Percentiles rank a stretch among this genome's conserved stretches.
Conservation (phyloP, 805 yeast genomes). For the Yarrowia porcina region DNA sequence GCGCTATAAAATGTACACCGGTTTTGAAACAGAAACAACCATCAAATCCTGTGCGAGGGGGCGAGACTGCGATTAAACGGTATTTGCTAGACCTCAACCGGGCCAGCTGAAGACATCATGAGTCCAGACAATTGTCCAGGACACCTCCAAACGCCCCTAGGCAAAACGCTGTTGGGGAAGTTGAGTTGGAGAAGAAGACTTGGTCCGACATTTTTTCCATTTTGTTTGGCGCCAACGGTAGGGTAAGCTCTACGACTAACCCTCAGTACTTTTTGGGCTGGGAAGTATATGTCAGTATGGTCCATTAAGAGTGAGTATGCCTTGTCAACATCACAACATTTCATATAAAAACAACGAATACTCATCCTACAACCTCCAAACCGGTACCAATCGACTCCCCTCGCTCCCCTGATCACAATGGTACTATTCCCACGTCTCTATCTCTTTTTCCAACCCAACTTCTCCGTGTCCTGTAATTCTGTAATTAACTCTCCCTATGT, state of each 20-base stretch:
- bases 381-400: no score
- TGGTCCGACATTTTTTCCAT: background rate
- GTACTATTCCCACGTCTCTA: no score
- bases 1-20: slow-evolving; percentile 18
- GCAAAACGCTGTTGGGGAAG: slow-evolving; percentile 25
- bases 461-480: no score
- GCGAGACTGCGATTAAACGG: slow-evolving; percentile 26
- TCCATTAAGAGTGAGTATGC: no score
- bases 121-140: background rate
- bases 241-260: background rate
- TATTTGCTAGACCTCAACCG: slow-evolving; percentile 25
- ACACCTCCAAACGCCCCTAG: slow-evolving; percentile 25
- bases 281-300: background rate
- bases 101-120: slow-evolving; percentile 20
- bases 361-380: no score
- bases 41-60: slow-evolving; percentile 23
- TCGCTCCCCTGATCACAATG: no score
- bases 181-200: slow-evolving; percentile 19
- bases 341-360: no score
- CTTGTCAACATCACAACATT: no score
- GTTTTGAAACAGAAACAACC: slow-evolving; percentile 25
- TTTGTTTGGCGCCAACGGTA: background rate
- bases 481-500: no score
- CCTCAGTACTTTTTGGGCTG: background rate
- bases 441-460: no score